Percentiles rank a stretch among this genome's conserved stretches.
phyloP scores from a whole-genome alignment of 306 rosid species.

The Herpetospermum pedunculosum region DNA sequence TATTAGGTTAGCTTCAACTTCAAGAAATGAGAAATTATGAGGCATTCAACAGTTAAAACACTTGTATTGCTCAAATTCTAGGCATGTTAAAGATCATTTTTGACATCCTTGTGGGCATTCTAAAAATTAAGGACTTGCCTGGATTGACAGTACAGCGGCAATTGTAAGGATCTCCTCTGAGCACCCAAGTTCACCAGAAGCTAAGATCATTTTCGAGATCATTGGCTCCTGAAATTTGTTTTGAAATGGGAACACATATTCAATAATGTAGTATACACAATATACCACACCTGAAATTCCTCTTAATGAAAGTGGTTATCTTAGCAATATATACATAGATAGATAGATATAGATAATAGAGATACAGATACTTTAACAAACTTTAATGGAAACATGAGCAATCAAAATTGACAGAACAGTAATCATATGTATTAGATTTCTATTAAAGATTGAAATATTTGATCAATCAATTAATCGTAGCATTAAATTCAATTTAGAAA shows the following conservation, averaged over 20 bases:
- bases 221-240: constrained; percentile 62
- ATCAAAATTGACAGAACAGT: neutral
- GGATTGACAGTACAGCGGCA: constrained; percentile 82
- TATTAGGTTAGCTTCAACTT: neutral
- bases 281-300: neutral
- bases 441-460: neutral
- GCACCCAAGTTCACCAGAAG: constrained; percentile 73
- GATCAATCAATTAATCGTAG: neutral
- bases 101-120: neutral
- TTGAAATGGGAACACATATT: neutral
- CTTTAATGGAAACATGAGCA: neutral
- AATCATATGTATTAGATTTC: neutral
- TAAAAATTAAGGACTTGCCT: constrained; percentile 33
- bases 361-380: neutral
- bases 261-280: neutral
- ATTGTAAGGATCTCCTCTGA: constrained; percentile 86
- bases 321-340: neutral
- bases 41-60: neutral
- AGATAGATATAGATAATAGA: neutral
- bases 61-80: neutral
- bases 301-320: neutral
- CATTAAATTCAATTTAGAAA: neutral
- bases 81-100: neutral
- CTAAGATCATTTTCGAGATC: constrained; percentile 88
- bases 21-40: neutral